Conservation (phyloP, 441 rosid genomes). For the Manihot esculenta region DNA sequence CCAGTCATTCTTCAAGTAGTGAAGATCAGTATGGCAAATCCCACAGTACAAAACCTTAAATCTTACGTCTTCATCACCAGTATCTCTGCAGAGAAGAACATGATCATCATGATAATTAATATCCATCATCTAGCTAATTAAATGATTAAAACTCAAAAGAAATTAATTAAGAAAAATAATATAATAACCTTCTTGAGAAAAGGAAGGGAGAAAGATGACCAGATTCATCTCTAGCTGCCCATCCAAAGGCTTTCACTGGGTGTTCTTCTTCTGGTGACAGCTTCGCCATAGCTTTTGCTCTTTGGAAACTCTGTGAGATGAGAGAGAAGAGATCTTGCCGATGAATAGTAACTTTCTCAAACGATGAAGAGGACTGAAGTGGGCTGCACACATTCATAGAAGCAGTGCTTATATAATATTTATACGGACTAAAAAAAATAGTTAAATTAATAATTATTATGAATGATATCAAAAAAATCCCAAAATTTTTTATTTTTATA, state of each 20-base stretch:
- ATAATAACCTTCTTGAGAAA: constrained; percentile 17
- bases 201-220: constrained; percentile 16
- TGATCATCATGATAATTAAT: too few species aligned
- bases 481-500: too few species aligned
- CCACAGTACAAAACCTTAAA: constrained; percentile 7
- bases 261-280: constrained; percentile 13
- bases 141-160: not conserved
- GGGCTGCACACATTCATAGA: too few species aligned
- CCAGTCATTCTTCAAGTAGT: not conserved
- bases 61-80: constrained; percentile 9
- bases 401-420: too few species aligned
- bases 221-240: constrained; percentile 20
- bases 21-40: not conserved
- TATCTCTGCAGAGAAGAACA: not conserved
- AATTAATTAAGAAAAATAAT: not conserved
- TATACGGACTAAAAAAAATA: too few species aligned
- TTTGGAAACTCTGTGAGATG: too few species aligned
- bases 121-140: too few species aligned
- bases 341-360: too few species aligned
- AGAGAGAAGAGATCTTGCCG: too few species aligned
- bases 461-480: too few species aligned
- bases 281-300: constrained; percentile 1
- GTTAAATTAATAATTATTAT: too few species aligned
- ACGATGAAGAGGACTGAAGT: too few species aligned
- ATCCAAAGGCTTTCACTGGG: constrained; percentile 18